Percentiles rank a stretch among this genome's conserved stretches.
Evolutionary conservation across 495 filamentous ascomycete species (phyloP).

Genomic region (Annulohypoxylon bovei): DNA sequence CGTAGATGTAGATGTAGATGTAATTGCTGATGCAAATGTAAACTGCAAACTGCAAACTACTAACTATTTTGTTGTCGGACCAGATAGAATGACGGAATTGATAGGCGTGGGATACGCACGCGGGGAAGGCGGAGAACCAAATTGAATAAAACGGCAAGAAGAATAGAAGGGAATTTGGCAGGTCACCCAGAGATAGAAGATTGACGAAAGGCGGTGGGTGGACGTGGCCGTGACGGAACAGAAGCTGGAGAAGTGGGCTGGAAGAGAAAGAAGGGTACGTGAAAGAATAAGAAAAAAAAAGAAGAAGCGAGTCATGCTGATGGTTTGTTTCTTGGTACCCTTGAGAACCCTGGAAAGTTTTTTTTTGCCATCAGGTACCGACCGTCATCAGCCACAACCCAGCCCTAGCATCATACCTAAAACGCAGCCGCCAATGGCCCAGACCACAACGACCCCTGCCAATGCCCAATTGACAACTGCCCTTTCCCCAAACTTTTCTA

Average conservation of each 20-base stretch:
- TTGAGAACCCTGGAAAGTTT: slow-evolving; percentile 17
- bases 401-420: neutral
- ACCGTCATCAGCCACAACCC: slow-evolving; percentile 26
- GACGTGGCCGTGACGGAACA: slow-evolving; percentile 47
- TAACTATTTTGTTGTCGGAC: slow-evolving; percentile 10
- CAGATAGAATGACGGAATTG: slow-evolving; percentile 4
- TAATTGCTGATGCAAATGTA: neutral
- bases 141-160: slow-evolving; percentile 49
- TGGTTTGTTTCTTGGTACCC: slow-evolving; percentile 12
- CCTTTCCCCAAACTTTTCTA: slow-evolving; percentile 7
- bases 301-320: slow-evolving; percentile 37
- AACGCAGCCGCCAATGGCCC: neutral
- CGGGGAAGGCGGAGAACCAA: slow-evolving; percentile 29
- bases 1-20: neutral
- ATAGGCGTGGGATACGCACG: slow-evolving; percentile 11
- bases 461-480: neutral
- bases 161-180: slow-evolving; percentile 50
- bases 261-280: slow-evolving; percentile 41
- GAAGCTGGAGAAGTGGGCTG: slow-evolving; percentile 48
- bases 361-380: slow-evolving; percentile 21
- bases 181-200: slow-evolving; percentile 49
- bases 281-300: slow-evolving; percentile 42
- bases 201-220: slow-evolving; percentile 51
- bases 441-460: neutral
- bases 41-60: neutral